Evolutionary conservation across 495 filamentous ascomycete genomes (phyloP).

Genomic region (Recurvomyces mirabilis): DNA sequence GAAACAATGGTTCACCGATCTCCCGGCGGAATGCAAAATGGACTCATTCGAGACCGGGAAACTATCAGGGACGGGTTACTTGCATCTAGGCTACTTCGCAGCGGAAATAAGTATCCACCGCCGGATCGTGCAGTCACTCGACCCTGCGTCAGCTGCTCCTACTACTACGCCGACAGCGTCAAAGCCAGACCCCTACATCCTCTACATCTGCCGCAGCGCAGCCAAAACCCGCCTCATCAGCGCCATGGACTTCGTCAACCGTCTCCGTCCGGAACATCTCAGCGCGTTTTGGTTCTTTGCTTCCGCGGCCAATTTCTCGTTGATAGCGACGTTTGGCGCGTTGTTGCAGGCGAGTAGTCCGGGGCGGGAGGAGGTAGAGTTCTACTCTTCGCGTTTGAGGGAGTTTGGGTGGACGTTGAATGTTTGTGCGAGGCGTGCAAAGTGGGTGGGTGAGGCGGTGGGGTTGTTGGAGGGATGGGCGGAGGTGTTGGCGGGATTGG

Average conservation of each 20-base stretch:
- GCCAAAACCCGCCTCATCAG: slow-evolving; percentile 59
- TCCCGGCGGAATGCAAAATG: slow-evolving; percentile 58
- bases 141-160: slow-evolving; percentile 32
- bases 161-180: slow-evolving; percentile 18
- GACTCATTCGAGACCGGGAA: slow-evolving; percentile 35
- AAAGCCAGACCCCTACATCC: slow-evolving; percentile 52
- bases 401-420: slow-evolving; percentile 93
- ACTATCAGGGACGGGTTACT: slow-evolving; percentile 47
- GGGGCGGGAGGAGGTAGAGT: slow-evolving; percentile 83
- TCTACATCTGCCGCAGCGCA: slow-evolving; percentile 90
- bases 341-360: slow-evolving; percentile 81
- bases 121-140: slow-evolving; percentile 64
- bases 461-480: slow-evolving; percentile 49
- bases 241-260: slow-evolving; percentile 37
- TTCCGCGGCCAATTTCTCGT: slow-evolving; percentile 67
- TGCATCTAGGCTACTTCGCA: slow-evolving; percentile 77
- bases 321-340: slow-evolving; percentile 69
- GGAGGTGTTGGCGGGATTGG: slow-evolving; percentile 25
- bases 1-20: slow-evolving; percentile 63
- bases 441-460: slow-evolving; percentile 67
- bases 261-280: slow-evolving; percentile 30
- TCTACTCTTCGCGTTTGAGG: slow-evolving; percentile 72
- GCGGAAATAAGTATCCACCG: slow-evolving; percentile 78
- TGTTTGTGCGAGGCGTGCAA: slow-evolving; percentile 70
- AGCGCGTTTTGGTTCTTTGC: slow-evolving; percentile 54